Base-by-base conservation (phyloP, 768 basidiomycete species). In the Boletellus sp. region DNA sequence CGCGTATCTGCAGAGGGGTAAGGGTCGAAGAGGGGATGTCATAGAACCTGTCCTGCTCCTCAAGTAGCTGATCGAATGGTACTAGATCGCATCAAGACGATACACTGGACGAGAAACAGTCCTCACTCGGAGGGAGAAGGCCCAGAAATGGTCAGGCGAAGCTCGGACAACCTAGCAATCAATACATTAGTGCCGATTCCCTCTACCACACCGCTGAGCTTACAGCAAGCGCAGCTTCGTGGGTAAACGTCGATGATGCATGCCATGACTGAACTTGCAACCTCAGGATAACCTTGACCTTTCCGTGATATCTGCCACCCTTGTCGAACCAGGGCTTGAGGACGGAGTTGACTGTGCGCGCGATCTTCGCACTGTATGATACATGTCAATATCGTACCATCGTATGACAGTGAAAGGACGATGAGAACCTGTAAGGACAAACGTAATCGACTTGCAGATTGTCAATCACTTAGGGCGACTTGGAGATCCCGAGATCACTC, bases 241-340 rank as follows among this genome's bases (percentile, higher is more conserved):
- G 87, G 3, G 82, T 80, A 45, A 85, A 75, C 0, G 83, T 88
- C 0, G 88, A 88, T n/a, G 79, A 70, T 0, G 69, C 77, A 58
- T 92, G 90, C 90, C 90, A 91, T 0, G 87, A 85, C 63, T 88
- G 85, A 19, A 87, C 83, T 54, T 87, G 86, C 36, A 75, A 76
- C 42, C 87, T 74, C 62, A 87, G 74, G 62, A 90, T 81, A 34
- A 78, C 70, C 68, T 89, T 89, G 54, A 91, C 80, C 66, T 85
- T 87, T 23, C 84, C 86, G 22, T 73, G 65, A 62, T 88, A 87
- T 62, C 77, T 75, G 8, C 86, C 87, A 11, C 77, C 78, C 19
- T 72, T 59, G 15, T 72, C 73, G 42, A 90, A 61, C 53, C 79
- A 66, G 20, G 86, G 89, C 52, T 74, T 79, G 26, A 90, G 69